A percentile compares a stretch with the other conserved stretches of the same genome.
These are phyloP conservation scores for Pseudogymnoascus sp. DNA, from an alignment of 2,329 filamentous ascomycete species.

Conservation along the genomic window DNA sequence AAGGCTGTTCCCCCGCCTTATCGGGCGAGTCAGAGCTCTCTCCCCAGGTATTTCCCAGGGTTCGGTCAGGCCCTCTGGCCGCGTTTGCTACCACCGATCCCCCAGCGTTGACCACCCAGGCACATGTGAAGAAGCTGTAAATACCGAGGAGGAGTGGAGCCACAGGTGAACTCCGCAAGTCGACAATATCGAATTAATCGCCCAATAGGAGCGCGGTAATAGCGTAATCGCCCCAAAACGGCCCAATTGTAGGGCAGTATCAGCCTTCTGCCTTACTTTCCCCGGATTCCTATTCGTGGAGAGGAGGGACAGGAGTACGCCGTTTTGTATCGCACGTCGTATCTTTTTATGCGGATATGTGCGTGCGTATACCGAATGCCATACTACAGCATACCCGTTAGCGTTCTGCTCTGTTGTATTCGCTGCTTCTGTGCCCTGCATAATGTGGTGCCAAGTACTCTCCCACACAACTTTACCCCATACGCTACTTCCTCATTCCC, in stretches of 20 bases:
- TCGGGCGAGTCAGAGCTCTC: background rate
- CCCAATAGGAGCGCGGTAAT: background rate
- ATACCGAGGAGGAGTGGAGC: background rate
- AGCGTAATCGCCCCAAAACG: background rate
- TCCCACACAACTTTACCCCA: slow-evolving; percentile 28
- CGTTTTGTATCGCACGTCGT: background rate
- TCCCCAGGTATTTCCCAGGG: background rate
- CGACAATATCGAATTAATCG: background rate
- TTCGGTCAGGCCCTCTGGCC: too few relatives aligned
- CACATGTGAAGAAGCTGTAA: background rate
- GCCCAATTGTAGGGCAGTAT: too few relatives aligned
- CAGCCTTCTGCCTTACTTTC: background rate
- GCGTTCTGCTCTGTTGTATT: background rate
- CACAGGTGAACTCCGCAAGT: background rate
- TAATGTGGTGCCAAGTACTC: slow-evolving; percentile 23
- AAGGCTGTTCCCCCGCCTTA: background rate
- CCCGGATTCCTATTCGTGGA: background rate
- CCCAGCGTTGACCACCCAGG: background rate
- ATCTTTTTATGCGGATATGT: background rate
- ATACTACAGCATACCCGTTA: background rate
- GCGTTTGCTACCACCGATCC: too few relatives aligned
- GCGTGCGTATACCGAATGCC: background rate
- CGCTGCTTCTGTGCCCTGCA: background rate
- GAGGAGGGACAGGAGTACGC: background rate
- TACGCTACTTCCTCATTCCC: slow-evolving; percentile 12